Base-by-base conservation (phyloP, 1,284 basidiomycete genomes). In the Chalciporus sp. region DNA sequence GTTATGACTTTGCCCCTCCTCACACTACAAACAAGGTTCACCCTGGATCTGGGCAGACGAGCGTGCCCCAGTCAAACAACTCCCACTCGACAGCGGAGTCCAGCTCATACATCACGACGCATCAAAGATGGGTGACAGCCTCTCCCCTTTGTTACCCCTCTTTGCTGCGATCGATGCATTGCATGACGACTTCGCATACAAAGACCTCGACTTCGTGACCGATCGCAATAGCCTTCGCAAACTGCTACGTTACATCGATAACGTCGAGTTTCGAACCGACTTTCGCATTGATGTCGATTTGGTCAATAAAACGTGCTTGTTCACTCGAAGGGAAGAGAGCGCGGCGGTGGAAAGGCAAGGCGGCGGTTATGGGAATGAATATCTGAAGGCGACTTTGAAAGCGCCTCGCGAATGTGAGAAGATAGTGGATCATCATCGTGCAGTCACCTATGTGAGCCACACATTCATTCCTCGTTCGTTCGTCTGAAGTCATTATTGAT, bases 261-360 rank as follows among this genome's bases (percentile, higher is more conserved):
- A 56, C n/a, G 33, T 16, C 8, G 14, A 10, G 2, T 33, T n/a
- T 1, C 52, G 58, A 5, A 60, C 59, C 6, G 49, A 65, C 39
- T 75, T 74, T 49, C 66, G 74, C 12, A 75, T 76, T 47, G 74
- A 74, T n/a, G 8, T 72, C 2, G 71, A 72, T 33, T 20, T 68
- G 35, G 61, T 42, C 0, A 69, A 70, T 0, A 62, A 59, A 37
- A 74, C 72, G 8, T 66, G 67, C 20, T 28, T 73, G 42, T 64
- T 75, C 44, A 70, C 66, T 14, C 51, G 72, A 16, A 57, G 55
- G 17, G 71, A 73, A 45, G 61, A 62, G 27, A 58, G 28, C 2
- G 4, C 51, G 0, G 42, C 53, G 11, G 3, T 45, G 14, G 28
- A 47, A 0, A 57, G 52, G 5, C 57, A 57, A 41, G 27, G 58